These are phyloP conservation scores for Tetrapisispora fleetii DNA, from an alignment of 805 yeast genomes.

Conservation along the genomic window DNA sequence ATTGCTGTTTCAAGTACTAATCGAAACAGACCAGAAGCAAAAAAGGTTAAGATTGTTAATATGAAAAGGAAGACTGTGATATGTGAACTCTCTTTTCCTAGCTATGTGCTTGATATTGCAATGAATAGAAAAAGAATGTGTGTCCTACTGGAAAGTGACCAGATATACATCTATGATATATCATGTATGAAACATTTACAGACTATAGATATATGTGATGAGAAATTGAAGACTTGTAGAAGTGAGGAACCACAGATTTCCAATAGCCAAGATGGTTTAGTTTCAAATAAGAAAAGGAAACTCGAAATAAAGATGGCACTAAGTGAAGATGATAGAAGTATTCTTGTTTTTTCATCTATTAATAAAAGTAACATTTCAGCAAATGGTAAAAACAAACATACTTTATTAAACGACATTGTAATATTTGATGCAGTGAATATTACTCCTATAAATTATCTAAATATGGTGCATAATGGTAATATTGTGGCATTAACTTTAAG, in stretches of 20 bases:
- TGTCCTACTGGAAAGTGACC: constrained; percentile 62
- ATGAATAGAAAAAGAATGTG: constrained; percentile 76
- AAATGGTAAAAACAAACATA: constrained; percentile 13
- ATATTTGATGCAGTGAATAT: constrained; percentile 68
- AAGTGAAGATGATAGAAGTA: constrained; percentile 25
- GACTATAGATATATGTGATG: constrained; percentile 42
- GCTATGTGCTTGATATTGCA: constrained; percentile 58
- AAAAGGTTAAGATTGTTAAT: constrained; percentile 56
- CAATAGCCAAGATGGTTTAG: neutral
- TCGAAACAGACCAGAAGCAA: constrained; percentile 48
- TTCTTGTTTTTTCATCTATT: constrained; percentile 24
- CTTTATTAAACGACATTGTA: constrained; percentile 37
- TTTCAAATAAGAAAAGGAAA: neutral
- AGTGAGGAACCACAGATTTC: neutral
- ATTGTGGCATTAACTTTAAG: constrained; percentile 35
- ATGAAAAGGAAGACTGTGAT: constrained; percentile 62
- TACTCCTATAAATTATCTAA: constrained; percentile 51
- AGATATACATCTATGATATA: constrained; percentile 80
- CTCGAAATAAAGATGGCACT: constrained; percentile 18
- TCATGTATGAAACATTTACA: constrained; percentile 77
- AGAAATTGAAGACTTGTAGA: neutral
- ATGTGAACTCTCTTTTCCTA: constrained; percentile 83
- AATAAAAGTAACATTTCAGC: constrained; percentile 16
- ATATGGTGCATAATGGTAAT: constrained; percentile 25
- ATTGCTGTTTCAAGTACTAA: constrained; percentile 75